Percentiles rank a stretch among this genome's conserved stretches.
Conservation (phyloP, 768 basidiomycete genomes). For the Crucibulum laeve region DNA sequence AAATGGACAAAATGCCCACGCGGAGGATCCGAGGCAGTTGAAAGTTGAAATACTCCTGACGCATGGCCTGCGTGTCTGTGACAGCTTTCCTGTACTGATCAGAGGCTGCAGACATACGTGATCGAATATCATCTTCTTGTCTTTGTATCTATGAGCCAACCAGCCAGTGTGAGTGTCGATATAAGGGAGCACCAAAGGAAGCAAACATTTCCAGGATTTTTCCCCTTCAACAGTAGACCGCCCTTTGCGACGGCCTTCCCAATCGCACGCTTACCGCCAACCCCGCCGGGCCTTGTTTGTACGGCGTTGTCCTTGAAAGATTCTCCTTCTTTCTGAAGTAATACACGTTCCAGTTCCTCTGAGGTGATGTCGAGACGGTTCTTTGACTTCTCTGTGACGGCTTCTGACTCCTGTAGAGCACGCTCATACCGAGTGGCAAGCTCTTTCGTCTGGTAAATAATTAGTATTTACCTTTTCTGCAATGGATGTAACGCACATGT, state of each 20-base stretch:
- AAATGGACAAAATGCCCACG: constrained; percentile 46
- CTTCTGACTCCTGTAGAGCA: constrained; percentile 82
- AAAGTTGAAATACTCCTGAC: constrained; percentile 98
- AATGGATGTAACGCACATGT: constrained; percentile 41
- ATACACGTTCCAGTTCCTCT: constrained; percentile 89
- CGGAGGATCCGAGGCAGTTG: constrained; percentile 91
- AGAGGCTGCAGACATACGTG: constrained; percentile 78
- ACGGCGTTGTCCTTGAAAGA: constrained; percentile 77
- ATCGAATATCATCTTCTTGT: constrained; percentile 92
- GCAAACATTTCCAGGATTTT: constrained; percentile 84
- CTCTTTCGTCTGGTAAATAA: constrained; percentile 74
- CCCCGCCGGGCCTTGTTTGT: constrained; percentile 56
- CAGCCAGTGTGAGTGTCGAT: constrained; percentile 3
- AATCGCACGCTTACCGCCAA: constrained; percentile 74
- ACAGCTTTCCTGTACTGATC: constrained; percentile 91
- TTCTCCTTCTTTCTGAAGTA: constrained; percentile 95
- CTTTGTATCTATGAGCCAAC: constrained; percentile 60
- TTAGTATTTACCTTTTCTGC: not conserved
- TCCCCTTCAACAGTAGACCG: constrained; percentile 84
- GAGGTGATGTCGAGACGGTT: constrained; percentile 81
- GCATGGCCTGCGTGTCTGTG: constrained; percentile 80
- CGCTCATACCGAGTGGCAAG: constrained; percentile 85
- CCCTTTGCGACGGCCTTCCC: constrained; percentile 93
- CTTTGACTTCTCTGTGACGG: constrained; percentile 85
- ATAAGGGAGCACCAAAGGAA: constrained; percentile 6